Evolutionary conservation across 768 basidiomycete genomes (phyloP), one percentile per base, ranked within the genome.

Genomic region (Punctularia strigosozonata): DNA sequence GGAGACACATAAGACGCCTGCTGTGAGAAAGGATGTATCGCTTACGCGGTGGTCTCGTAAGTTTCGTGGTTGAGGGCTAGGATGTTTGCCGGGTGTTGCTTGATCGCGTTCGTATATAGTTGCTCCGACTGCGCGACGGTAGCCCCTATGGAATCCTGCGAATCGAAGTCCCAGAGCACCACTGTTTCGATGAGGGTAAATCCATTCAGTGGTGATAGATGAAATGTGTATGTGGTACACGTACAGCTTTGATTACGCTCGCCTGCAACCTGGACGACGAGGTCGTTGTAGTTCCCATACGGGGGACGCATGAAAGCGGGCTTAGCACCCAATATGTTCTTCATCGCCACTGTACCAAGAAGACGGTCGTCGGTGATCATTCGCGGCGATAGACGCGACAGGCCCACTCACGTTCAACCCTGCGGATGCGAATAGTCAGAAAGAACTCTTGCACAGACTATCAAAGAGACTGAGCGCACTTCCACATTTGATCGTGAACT

Each of bases 11-110:
- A 30, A 10, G 15, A 10, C 15, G 10, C 10, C 10, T 30, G 28
- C 10, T 30, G 15, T 10, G 10, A 15, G 15, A 30, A 30, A 15
- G 28, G 10, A 15, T 10, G 10, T 10, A 30, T 10, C 15, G 33
- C 41, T 3, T 42, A 44, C 38, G 45, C 52, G 3, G 52, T 49
- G 10, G 35, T 31, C 12, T 43, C 15, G 30, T 53, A 49, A 12
- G 46, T 49, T 35, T 50, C 49, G 38, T 54, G 52, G 43, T 54
- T 52, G 14, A 54, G 36, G 4, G 52, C 42, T 12, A 52, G 46
- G 14, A 52, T 38, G 25, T 26, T 50, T 22, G 21, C 26, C 4
- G 47, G 50, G 30, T 46, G 41, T 17, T 23, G 20, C n/a, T 43
- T 36, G 4, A 40, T 40, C 21, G 43, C 30, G 37, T 40, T 20